Conservation (phyloP, 345 rosid genomes). For the Populus euphratica region DNA sequence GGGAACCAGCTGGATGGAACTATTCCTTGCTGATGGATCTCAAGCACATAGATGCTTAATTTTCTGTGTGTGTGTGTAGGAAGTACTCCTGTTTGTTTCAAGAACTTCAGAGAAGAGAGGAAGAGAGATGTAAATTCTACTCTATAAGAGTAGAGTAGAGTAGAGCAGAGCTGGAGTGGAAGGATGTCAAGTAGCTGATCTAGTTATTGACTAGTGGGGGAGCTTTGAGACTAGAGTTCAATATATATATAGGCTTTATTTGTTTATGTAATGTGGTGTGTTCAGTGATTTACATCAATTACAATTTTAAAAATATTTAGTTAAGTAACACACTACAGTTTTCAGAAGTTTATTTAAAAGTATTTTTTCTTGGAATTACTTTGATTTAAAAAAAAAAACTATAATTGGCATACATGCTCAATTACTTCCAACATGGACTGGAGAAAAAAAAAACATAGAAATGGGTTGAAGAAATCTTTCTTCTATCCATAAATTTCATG, state of each 20-base stretch:
- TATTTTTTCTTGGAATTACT: too few species aligned
- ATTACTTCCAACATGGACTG: too few species aligned
- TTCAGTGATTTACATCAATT: too few species aligned
- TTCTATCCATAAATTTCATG: too few species aligned
- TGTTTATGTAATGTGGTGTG: too few species aligned
- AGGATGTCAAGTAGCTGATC: neutral
- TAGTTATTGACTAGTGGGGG: neutral
- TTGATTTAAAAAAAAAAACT: too few species aligned
- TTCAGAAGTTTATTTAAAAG: too few species aligned
- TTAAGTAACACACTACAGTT: too few species aligned
- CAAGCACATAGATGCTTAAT: conserved; percentile 8
- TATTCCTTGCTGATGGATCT: conserved; percentile 26
- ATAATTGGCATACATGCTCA: too few species aligned
- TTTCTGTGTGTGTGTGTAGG: neutral
- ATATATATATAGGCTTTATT: conserved; percentile 4
- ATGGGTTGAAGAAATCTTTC: too few species aligned
- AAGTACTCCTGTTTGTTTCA: neutral
- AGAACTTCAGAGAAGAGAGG: neutral
- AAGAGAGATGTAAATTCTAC: neutral
- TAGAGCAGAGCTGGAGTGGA: neutral
- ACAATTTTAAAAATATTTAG: too few species aligned
- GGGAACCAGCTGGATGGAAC: conserved; percentile 16
- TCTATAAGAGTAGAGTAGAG: neutral
- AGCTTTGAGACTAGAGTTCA: neutral
- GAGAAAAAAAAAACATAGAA: too few species aligned